phyloP scores from a whole-genome alignment of 2,329 filamentous ascomycete species.

The Pseudocercospora cruenta region DNA sequence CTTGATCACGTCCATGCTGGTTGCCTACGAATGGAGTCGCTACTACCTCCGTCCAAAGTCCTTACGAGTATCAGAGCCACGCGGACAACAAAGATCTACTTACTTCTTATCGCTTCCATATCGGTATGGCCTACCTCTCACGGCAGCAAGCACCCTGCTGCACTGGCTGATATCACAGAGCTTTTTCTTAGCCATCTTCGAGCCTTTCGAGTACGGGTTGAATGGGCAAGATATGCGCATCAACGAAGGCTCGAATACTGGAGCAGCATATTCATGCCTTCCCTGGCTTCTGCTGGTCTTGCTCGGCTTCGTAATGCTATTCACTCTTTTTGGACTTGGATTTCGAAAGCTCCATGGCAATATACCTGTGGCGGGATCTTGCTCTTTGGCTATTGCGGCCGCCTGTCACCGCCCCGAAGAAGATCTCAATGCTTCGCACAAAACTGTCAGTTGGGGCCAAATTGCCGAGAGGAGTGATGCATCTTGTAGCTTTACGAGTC shows the following conservation, averaged over 20 bases:
- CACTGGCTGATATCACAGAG: slow-evolving; percentile 52
- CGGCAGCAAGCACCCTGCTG: slow-evolving; percentile 37
- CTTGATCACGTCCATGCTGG: slow-evolving; percentile 52
- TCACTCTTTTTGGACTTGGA: slow-evolving; percentile 11
- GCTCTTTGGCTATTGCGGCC: background rate
- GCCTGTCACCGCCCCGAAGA: slow-evolving; percentile 15
- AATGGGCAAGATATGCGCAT: background rate
- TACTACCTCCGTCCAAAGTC: slow-evolving; percentile 40
- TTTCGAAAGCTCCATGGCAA: slow-evolving; percentile 17
- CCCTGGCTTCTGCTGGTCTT: slow-evolving; percentile 10
- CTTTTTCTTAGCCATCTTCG: slow-evolving; percentile 45
- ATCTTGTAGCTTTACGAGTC: slow-evolving; percentile 16
- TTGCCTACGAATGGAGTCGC: slow-evolving; percentile 52
- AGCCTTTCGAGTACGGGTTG: slow-evolving; percentile 31
- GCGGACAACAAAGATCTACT: slow-evolving; percentile 43
- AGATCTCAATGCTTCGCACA: slow-evolving; percentile 11
- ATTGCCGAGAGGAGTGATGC: background rate
- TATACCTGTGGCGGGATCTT: slow-evolving; percentile 17
- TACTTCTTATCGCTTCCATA: slow-evolving; percentile 49
- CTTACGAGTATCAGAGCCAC: slow-evolving; percentile 45
- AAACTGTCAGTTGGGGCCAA: slow-evolving; percentile 12
- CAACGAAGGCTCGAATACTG: background rate
- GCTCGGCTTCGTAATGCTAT: slow-evolving; percentile 6
- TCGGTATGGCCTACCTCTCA: slow-evolving; percentile 43
- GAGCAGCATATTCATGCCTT: background rate